phyloP scores from a whole-genome alignment of 2,329 filamentous ascomycete species.

The Monosporascus sp. region DNA sequence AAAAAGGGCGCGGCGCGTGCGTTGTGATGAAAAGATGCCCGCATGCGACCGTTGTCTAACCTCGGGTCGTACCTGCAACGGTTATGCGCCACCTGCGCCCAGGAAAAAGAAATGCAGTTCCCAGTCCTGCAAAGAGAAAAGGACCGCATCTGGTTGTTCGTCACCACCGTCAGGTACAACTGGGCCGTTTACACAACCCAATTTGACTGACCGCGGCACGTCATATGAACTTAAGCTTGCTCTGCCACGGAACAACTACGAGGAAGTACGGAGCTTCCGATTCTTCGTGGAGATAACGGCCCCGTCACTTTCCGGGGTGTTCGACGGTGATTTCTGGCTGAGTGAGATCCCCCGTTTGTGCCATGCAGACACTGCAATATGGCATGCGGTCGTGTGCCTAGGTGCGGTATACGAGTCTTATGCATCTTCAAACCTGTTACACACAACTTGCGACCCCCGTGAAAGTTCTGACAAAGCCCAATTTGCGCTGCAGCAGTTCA shows the following conservation, averaged over 20 bases:
- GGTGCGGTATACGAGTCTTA: slow-evolving; percentile 11
- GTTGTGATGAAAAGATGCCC: slow-evolving; percentile 13
- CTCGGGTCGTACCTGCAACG: slow-evolving; percentile 9
- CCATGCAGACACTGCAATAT: slow-evolving; percentile 13
- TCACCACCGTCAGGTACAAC: neutral
- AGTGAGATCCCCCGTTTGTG: slow-evolving; percentile 8
- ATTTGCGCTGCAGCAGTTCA: slow-evolving; percentile 12
- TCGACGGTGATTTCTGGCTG: slow-evolving; percentile 17
- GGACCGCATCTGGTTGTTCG: neutral
- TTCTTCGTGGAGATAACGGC: slow-evolving; percentile 13
- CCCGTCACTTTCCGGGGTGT: slow-evolving; percentile 10
- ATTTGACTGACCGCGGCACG: neutral
- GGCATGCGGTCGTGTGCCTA: slow-evolving; percentile 17
- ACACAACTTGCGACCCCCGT: neutral
- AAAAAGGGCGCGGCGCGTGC: slow-evolving; percentile 5
- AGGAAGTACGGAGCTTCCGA: slow-evolving; percentile 8
- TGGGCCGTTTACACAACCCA: neutral
- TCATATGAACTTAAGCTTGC: neutral
- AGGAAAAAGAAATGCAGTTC: neutral
- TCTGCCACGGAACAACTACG: slow-evolving; percentile 1
- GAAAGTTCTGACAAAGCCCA: neutral
- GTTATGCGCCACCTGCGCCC: slow-evolving; percentile 1
- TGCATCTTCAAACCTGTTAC: neutral
- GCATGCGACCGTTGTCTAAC: slow-evolving; percentile 9
- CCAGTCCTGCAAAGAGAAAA: neutral